These are phyloP conservation scores for Amanita rimosa DNA, from an alignment of 768 basidiomycete genomes.

Conservation along the genomic window DNA sequence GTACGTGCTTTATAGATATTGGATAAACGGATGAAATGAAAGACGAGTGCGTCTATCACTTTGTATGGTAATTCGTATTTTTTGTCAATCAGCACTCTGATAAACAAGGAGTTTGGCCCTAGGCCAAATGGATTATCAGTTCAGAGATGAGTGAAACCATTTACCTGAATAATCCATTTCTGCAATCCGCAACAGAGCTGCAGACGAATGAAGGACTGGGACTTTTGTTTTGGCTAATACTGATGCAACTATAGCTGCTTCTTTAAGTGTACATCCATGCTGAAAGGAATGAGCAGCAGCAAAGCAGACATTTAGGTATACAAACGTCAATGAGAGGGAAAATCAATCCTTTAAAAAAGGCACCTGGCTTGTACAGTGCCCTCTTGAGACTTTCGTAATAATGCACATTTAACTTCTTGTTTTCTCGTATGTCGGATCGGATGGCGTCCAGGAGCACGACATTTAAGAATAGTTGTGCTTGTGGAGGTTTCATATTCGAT, in stretches of 20 bases:
- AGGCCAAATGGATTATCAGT: background rate
- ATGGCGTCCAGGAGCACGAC: conserved; percentile 88
- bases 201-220: conserved; percentile 94
- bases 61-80: conserved; percentile 98
- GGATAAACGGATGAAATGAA: conserved; percentile 95
- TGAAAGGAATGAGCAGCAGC: conserved; percentile 10
- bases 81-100: conserved; percentile 93
- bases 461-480: conserved; percentile 86
- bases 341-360: conserved; percentile 96
- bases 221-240: conserved; percentile 85
- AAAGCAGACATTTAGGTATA: conserved; percentile 1
- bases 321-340: conserved; percentile 91
- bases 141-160: background rate
- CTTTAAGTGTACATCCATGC: conserved; percentile 81
- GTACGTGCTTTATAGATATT: conserved; percentile 74
- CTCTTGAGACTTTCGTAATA: conserved; percentile 91
- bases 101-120: conserved; percentile 94
- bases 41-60: conserved; percentile 92
- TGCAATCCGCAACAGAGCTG: conserved; percentile 85
- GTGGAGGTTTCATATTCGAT: conserved; percentile 91
- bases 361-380: conserved; percentile 90
- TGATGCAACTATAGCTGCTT: conserved; percentile 90
- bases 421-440: conserved; percentile 75
- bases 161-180: conserved; percentile 93
- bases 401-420: conserved; percentile 87